Evolutionary conservation across 306 rosid species (phyloP).

Genomic region (Alnus glutinosa): DNA sequence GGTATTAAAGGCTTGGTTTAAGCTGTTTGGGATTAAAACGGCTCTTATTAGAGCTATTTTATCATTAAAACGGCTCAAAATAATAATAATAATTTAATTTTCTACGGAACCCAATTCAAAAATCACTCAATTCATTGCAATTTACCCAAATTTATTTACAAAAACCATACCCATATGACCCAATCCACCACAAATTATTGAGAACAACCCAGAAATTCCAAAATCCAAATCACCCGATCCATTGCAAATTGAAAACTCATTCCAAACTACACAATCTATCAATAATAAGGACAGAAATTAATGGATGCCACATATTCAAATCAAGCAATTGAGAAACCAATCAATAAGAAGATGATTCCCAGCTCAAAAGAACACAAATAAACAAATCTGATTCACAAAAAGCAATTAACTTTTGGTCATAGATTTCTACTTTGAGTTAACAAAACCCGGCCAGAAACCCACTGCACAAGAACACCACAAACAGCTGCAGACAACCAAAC

Average conservation of each 20-base stretch:
- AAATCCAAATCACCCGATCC: constrained; percentile 12
- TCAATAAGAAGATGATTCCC: constrained; percentile 7
- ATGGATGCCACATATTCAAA: constrained; percentile 16
- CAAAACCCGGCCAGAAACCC: too few species aligned
- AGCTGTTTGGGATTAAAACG: too few species aligned
- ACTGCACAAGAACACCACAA: too few species aligned
- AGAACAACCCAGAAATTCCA: constrained; percentile 4
- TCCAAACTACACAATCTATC: constrained; percentile 4
- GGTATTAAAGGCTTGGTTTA: too few species aligned
- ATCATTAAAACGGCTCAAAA: too few species aligned
- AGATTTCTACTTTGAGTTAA: constrained; percentile 58
- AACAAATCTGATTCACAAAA: constrained; percentile 8
- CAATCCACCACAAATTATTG: constrained; percentile 7
- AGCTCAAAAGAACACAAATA: not conserved
- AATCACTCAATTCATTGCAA: constrained; percentile 20
- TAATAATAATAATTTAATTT: too few species aligned
- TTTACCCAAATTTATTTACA: constrained; percentile 9
- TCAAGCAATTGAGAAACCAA: constrained; percentile 27
- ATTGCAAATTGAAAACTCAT: constrained; percentile 1
- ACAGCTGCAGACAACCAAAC: too few species aligned
- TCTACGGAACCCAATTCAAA: not conserved
- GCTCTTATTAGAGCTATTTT: too few species aligned
- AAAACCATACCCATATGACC: not conserved
- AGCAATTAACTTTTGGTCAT: constrained; percentile 26
- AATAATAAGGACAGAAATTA: constrained; percentile 28